phyloP scores from a whole-genome alignment of 1,284 basidiomycete genomes.

The Cutaneotrichosporon sp. region DNA sequence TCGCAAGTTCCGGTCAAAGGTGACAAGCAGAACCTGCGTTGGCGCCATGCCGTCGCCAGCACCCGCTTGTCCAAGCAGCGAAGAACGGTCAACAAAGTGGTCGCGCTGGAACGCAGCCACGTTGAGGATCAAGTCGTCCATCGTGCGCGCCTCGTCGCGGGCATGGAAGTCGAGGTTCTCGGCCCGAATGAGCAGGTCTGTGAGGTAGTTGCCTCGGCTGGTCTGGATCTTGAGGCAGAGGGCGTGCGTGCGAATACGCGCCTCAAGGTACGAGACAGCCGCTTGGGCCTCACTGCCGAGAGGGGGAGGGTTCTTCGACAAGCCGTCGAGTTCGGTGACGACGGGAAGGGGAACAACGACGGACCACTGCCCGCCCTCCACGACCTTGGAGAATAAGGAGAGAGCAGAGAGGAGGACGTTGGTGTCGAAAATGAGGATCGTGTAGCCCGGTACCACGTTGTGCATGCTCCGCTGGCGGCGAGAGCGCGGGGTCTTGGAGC shows the following conservation, averaged over 20 bases:
- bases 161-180: constrained; percentile 72
- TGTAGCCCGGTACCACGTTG: constrained; percentile 73
- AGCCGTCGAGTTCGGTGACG: constrained; percentile 73
- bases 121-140: constrained; percentile 92
- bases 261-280: constrained; percentile 69
- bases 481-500: neutral
- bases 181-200: constrained; percentile 71
- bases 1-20: constrained; percentile 74
- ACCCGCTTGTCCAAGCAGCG: constrained; percentile 55
- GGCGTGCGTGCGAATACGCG: constrained; percentile 68
- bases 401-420: constrained; percentile 84
- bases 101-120: constrained; percentile 88
- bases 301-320: constrained; percentile 61
- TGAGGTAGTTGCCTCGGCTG: constrained; percentile 86
- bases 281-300: constrained; percentile 63
- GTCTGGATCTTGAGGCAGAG: constrained; percentile 88
- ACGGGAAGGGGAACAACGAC: constrained; percentile 78
- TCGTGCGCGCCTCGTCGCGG: constrained; percentile 58
- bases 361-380: constrained; percentile 80
- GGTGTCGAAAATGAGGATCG: constrained; percentile 85
- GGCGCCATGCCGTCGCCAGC: constrained; percentile 43
- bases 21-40: constrained; percentile 80
- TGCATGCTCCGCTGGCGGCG: neutral
- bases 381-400: constrained; percentile 63
- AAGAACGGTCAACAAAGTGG: constrained; percentile 81